Base-by-base conservation (phyloP, 2,329 filamentous ascomycete species). In the Diplocarpon rosae region DNA sequence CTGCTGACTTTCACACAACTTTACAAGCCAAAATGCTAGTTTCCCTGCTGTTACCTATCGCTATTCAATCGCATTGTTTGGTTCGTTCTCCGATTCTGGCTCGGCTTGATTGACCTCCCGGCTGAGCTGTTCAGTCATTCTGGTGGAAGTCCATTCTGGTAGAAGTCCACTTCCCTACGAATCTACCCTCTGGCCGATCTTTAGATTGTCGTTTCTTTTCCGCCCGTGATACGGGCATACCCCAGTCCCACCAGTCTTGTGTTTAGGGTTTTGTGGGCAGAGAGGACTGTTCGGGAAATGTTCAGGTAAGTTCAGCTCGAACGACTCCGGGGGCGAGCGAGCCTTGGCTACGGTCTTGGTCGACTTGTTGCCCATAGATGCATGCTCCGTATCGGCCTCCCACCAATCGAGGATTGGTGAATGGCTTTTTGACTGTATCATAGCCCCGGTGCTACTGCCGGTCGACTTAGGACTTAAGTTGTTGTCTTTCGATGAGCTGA, bases 161-260 rank as follows among this genome's bases (percentile, higher is more conserved):
- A n/a, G n/a, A n/a, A n/a, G n/a, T 33, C 5, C 31, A 28, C 42
- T 44, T 36, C 16, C 37, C 27, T 40, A 2, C 17, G 37, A 39
- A 13, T 36, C 37, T 28, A 45, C 14, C 45, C 47, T 48, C 35
- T 33, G 56, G 57, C 56, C 64, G 60, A 53, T 59, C 66, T 47
- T 63, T 56, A 48, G 62, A 24, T 34, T 37, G 13, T 17, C 37
- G 16, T 34, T 52, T 42, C 46, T 58, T 30, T 39, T 54, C 38
- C 57, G 46, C 15, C 63, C 63, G 58, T 71, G 68, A 56, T 62
- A 68, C 29, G 64, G 60, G 47, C 67, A 71, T 32, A 65, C 53
- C 2, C 63, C 66, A 14, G 48, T 60, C 6, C 62, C 63, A 8
- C 60, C 58, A 9, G 63, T 61, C 10, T 49, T 49, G 47, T 70